A percentile compares a stretch with the other conserved stretches of the same genome.
phyloP scores from a whole-genome alignment of 768 basidiomycete species.

The Trametes gibbosa region DNA sequence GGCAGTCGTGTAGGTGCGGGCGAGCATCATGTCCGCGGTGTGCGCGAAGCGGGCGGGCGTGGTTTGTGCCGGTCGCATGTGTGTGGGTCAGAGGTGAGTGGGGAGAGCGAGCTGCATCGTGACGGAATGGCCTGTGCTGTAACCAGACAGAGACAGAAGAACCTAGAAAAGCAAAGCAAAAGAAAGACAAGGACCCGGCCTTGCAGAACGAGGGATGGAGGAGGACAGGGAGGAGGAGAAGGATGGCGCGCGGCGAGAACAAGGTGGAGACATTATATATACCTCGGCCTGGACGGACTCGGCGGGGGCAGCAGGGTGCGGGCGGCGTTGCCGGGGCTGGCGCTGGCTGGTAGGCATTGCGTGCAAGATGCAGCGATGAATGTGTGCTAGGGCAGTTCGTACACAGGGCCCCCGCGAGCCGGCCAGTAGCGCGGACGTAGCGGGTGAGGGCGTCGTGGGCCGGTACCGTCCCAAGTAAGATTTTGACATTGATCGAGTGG shows the following conservation, averaged over 20 bases:
- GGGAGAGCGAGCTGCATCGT: constrained; percentile 56
- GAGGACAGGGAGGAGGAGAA: constrained; percentile 4
- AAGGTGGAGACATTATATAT: constrained; percentile 15
- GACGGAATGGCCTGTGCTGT: constrained; percentile 26
- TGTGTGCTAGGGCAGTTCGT: too few relatives aligned
- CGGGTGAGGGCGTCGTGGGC: not conserved
- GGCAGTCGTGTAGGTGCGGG: too few relatives aligned
- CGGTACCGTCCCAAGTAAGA: not conserved
- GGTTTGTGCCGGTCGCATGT: too few relatives aligned
- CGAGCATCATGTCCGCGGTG: too few relatives aligned
- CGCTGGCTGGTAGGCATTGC: too few relatives aligned
- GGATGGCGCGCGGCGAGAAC: constrained; percentile 10
- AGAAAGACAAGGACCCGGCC: constrained; percentile 37
- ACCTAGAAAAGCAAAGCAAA: constrained; percentile 22
- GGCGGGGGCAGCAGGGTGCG: too few relatives aligned
- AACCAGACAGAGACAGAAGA: constrained; percentile 23
- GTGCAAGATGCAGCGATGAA: too few relatives aligned
- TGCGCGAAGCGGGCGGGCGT: too few relatives aligned
- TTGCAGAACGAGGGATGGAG: constrained; percentile 27
- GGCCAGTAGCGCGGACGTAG: not conserved
- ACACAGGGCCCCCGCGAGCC: too few relatives aligned
- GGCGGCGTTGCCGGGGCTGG: too few relatives aligned
- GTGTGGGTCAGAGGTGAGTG: too few relatives aligned
- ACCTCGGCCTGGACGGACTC: constrained; percentile 4
- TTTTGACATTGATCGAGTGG: not conserved